phyloP scores from a whole-genome alignment of 2,329 filamentous ascomycete genomes.

The Neofusicoccum ribis region DNA sequence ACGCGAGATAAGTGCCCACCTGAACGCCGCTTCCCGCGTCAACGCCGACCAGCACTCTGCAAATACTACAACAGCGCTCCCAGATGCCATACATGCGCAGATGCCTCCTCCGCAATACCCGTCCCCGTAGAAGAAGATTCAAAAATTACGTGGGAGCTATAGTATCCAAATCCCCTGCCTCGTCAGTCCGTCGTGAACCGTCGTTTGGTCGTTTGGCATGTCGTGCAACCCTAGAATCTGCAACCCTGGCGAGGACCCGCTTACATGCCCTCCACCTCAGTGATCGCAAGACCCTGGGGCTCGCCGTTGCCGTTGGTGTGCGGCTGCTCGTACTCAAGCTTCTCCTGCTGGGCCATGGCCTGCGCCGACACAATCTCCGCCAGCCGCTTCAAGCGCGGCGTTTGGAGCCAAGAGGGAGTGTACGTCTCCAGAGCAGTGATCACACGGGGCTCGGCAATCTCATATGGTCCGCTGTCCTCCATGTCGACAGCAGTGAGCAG shows the following conservation, averaged over 20 bases:
- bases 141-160: constrained; percentile 18
- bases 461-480: constrained; percentile 97
- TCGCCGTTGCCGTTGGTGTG: constrained; percentile 29
- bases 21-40: constrained; percentile 6
- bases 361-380: constrained; percentile 98
- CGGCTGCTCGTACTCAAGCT: constrained; percentile 58
- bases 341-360: constrained; percentile 93
- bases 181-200: constrained; percentile 3
- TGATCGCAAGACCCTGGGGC: constrained; percentile 53
- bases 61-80: constrained; percentile 18
- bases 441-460: constrained; percentile 93
- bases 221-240: neutral
- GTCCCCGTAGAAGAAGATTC: constrained; percentile 5
- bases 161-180: constrained; percentile 10
- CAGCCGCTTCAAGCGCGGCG: constrained; percentile 86
- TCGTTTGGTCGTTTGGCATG: constrained; percentile 5
- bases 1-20: neutral
- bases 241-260: neutral
- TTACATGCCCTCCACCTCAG: constrained; percentile 47
- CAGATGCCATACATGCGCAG: constrained; percentile 17
- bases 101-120: constrained; percentile 10
- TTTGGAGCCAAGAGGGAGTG: constrained; percentile 97
- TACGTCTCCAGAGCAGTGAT: constrained; percentile 98
- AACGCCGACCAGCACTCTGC: constrained; percentile 1
- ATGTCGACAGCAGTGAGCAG: constrained; percentile 94